Percentiles rank a stretch among this genome's conserved stretches.
Conservation (phyloP, 2,329 filamentous ascomycete species). For the Thelonectria blattea region DNA sequence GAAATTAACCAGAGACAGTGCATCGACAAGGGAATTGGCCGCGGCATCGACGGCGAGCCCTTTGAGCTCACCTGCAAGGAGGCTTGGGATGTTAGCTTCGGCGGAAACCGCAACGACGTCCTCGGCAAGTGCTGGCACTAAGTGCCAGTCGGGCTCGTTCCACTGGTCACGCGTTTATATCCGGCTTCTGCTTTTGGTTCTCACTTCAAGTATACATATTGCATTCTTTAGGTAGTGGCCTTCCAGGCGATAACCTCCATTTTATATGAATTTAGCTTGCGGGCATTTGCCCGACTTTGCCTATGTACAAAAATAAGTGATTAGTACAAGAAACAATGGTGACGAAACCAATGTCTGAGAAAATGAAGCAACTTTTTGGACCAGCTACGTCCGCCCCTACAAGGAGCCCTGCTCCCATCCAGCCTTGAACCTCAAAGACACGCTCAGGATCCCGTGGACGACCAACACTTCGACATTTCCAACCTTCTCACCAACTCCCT, state of each 20-base stretch:
- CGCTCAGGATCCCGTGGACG: too few species aligned
- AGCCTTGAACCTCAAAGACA: too few species aligned
- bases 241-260: background rate
- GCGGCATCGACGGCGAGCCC: constrained; percentile 23
- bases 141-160: background rate
- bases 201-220: background rate
- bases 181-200: background rate
- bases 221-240: background rate
- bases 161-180: background rate
- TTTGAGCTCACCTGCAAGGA: constrained; percentile 24
- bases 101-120: constrained; percentile 15
- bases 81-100: constrained; percentile 22
- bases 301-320: background rate
- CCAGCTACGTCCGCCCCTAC: too few species aligned
- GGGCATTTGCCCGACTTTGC: background rate
- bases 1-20: constrained; percentile 5
- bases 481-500: too few species aligned
- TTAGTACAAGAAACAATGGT: too few species aligned
- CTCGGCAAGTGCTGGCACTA: constrained; percentile 28
- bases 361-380: too few species aligned
- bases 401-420: too few species aligned
- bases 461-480: too few species aligned
- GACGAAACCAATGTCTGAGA: too few species aligned
- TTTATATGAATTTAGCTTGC: background rate
- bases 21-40: constrained; percentile 18